phyloP scores from a whole-genome alignment of 2,329 filamentous ascomycete species.

The Tolypocladium inflatum region DNA sequence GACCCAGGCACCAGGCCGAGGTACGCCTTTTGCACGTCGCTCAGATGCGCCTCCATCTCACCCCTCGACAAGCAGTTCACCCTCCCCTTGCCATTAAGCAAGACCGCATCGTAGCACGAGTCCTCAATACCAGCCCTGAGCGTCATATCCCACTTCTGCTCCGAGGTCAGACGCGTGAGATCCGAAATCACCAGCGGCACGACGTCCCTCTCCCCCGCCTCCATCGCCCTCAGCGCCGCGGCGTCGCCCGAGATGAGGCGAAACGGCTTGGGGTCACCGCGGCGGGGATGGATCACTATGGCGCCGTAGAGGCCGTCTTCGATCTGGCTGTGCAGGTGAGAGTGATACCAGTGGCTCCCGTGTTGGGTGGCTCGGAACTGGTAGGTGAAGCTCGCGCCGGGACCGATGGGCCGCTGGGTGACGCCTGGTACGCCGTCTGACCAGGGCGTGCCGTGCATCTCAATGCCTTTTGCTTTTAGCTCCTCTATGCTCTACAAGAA shows the following conservation, averaged over 20 bases:
- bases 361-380: slow-evolving; percentile 45
- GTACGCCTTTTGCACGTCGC: slow-evolving; percentile 17
- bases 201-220: slow-evolving; percentile 35
- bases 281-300: slow-evolving; percentile 36
- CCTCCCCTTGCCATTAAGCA: slow-evolving; percentile 53
- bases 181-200: slow-evolving; percentile 45
- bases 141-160: slow-evolving; percentile 34
- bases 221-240: slow-evolving; percentile 30
- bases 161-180: slow-evolving; percentile 43
- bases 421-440: slow-evolving; percentile 51
- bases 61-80: slow-evolving; percentile 39
- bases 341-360: slow-evolving; percentile 54
- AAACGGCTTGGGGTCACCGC: slow-evolving; percentile 32
- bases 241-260: slow-evolving; percentile 30
- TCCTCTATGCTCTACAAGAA: background rate
- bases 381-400: slow-evolving; percentile 31
- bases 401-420: slow-evolving; percentile 40
- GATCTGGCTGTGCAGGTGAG: slow-evolving; percentile 44
- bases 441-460: slow-evolving; percentile 45
- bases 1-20: slow-evolving; percentile 18
- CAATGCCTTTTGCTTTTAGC: slow-evolving; percentile 26
- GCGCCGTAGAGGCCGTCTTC: slow-evolving; percentile 51
- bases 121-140: slow-evolving; percentile 34
- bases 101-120: slow-evolving; percentile 49
- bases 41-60: slow-evolving; percentile 30